A percentile compares a stretch with the other conserved stretches of the same genome.
Conservation (phyloP, 805 yeast genomes). For the Candida adriatica region DNA sequence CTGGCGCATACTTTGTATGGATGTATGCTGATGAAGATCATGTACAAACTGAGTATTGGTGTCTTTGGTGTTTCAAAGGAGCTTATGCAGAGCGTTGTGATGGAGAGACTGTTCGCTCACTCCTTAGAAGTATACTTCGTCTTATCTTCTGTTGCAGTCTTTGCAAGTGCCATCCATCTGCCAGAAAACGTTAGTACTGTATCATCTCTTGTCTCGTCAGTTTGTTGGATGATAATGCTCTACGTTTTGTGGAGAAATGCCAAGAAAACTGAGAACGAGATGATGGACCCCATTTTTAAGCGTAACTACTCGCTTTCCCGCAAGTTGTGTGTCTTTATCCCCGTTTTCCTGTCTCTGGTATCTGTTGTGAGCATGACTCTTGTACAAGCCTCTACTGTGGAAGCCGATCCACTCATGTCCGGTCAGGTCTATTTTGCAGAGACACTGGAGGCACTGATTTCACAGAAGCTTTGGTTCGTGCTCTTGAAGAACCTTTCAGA, state of each 20-base stretch:
- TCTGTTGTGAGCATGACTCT: conserved; percentile 1
- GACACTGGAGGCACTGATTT: conserved; percentile 5
- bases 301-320: conserved; percentile 7
- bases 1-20: conserved; percentile 3
- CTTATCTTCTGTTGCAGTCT: conserved; percentile 21
- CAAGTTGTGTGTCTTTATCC: conserved; percentile 6
- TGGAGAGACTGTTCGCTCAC: no score
- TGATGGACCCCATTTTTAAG: conserved; percentile 11
- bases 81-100: no score
- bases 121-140: conserved; percentile 1
- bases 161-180: background rate
- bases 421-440: conserved; percentile 1
- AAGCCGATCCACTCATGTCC: background rate
- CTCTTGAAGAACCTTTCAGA: conserved; percentile 9
- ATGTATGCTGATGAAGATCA: conserved; percentile 1
- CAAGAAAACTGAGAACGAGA: conserved; percentile 9
- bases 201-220: no score
- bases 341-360: conserved; percentile 2
- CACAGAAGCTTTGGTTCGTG: conserved; percentile 9
- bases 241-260: conserved; percentile 14
- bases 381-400: background rate
- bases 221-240: conserved; percentile 18
- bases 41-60: conserved; percentile 12
- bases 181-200: conserved; percentile 9
- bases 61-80: conserved; percentile 9